Evolutionary conservation across 2,329 filamentous ascomycete genomes (phyloP).

Genomic region (Cadophora malorum): DNA sequence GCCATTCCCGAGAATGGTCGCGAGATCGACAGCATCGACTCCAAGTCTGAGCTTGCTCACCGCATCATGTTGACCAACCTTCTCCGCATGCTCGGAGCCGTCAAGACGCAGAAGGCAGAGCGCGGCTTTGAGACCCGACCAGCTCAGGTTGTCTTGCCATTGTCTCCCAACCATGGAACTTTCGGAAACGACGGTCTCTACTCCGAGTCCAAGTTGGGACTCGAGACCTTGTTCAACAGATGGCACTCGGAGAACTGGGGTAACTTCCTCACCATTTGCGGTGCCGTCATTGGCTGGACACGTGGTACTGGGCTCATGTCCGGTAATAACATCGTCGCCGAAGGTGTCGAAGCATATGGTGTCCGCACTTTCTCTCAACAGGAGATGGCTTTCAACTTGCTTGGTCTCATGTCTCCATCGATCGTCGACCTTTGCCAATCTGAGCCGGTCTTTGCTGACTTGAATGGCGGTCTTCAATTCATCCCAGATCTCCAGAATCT

Average conservation of each 20-base stretch:
- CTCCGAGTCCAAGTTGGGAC: constrained; percentile 94
- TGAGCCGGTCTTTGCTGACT: constrained; percentile 94
- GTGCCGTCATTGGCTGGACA: constrained; percentile 98
- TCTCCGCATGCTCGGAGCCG: constrained; percentile 83
- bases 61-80: constrained; percentile 99
- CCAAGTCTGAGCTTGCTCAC: constrained; percentile 96
- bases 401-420: constrained; percentile 92
- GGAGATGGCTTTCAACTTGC: constrained; percentile 98
- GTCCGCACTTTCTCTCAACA: constrained; percentile 99
- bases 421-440: constrained; percentile 95
- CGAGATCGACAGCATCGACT: constrained; percentile 96
- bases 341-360: constrained; percentile 94
- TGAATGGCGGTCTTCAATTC: constrained; percentile 98
- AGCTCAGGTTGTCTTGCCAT: constrained; percentile 92
- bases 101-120: constrained; percentile 89
- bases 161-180: constrained; percentile 97
- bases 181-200: constrained; percentile 98
- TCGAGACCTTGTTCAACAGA: constrained; percentile 97
- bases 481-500: constrained; percentile 93
- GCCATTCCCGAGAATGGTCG: constrained; percentile 98
- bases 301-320: constrained; percentile 98
- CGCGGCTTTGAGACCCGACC: constrained; percentile 93
- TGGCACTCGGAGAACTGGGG: constrained; percentile 98
- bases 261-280: constrained; percentile 97
- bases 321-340: constrained; percentile 96